A percentile compares a stretch with the other conserved stretches of the same genome.
phyloP scores from a whole-genome alignment of 305 asterid genomes.

The Rubia peregrina region DNA sequence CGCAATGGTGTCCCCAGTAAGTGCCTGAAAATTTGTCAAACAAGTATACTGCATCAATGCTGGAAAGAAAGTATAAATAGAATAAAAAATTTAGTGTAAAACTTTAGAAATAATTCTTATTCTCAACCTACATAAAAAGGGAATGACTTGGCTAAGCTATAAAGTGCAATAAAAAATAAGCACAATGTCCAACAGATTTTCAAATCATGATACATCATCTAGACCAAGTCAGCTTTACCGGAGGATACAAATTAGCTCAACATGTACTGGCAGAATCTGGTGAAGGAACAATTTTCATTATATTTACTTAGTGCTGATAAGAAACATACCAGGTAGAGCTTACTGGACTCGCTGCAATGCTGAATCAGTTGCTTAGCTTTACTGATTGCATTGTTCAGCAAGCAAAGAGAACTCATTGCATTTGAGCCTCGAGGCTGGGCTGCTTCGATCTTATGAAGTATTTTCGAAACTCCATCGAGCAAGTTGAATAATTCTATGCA shows the following conservation, averaged over 20 bases:
- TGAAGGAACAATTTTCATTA: not conserved
- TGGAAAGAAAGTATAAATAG: not conserved
- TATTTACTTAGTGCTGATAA: not conserved
- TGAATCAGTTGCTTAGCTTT: slow-evolving; percentile 58
- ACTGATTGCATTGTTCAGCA: slow-evolving; percentile 44
- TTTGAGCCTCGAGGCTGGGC: slow-evolving; percentile 82
- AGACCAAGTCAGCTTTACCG: not conserved
- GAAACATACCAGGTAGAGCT: slow-evolving; percentile 69
- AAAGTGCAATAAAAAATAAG: not conserved
- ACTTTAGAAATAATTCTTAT: not conserved
- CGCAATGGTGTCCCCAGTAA: slow-evolving; percentile 38
- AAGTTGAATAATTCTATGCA: slow-evolving; percentile 51
- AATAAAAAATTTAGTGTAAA: not conserved
- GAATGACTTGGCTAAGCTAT: not conserved
- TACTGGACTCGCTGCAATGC: slow-evolving; percentile 76
- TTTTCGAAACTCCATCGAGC: slow-evolving; percentile 34
- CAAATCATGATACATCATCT: not conserved
- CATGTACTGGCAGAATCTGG: not conserved
- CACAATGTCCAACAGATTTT: not conserved
- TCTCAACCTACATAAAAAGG: not conserved
- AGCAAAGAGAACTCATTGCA: slow-evolving; percentile 71
- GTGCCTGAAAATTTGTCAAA: slow-evolving; percentile 30
- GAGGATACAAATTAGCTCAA: not conserved
- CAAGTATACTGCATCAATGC: not conserved
- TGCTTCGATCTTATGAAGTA: slow-evolving; percentile 62